Evolutionary conservation across 1,284 basidiomycete species (phyloP).

Genomic region (Heterobasidion occidentale): DNA sequence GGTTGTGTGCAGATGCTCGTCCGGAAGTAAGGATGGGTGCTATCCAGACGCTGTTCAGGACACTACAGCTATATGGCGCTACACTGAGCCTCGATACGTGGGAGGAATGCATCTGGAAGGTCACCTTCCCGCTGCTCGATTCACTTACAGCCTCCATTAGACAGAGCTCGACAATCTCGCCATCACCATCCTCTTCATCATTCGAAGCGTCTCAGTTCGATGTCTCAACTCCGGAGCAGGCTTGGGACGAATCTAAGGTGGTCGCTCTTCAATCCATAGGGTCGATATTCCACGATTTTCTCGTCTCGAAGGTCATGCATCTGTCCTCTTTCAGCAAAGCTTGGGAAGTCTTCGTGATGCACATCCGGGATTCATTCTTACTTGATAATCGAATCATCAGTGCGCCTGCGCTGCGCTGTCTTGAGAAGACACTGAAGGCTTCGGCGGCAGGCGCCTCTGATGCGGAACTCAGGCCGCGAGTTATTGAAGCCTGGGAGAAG

Average conservation of each 20-base stretch:
- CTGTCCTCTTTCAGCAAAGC: constrained; percentile 62
- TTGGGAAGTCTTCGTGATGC: constrained; percentile 67
- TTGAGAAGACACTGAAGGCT: constrained; percentile 72
- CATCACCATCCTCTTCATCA: background rate
- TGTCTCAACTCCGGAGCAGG: constrained; percentile 14
- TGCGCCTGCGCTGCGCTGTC: constrained; percentile 72
- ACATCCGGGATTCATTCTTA: constrained; percentile 63
- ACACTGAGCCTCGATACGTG: too few species aligned
- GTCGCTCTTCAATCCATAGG: constrained; percentile 83
- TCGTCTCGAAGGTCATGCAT: constrained; percentile 64
- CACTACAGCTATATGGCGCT: too few species aligned
- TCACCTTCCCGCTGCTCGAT: constrained; percentile 84
- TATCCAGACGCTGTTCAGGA: too few species aligned
- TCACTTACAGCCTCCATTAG: constrained; percentile 55
- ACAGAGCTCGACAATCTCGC: constrained; percentile 19
- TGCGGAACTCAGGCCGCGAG: constrained; percentile 31
- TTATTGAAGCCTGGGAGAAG: constrained; percentile 45
- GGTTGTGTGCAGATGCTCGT: too few species aligned
- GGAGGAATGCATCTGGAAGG: too few species aligned
- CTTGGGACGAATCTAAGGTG: constrained; percentile 86
- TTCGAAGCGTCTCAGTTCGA: constrained; percentile 4
- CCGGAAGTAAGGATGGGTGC: too few species aligned
- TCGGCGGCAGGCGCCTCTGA: constrained; percentile 26
- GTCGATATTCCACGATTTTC: constrained; percentile 76
- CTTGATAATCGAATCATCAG: constrained; percentile 64